Percentiles rank a stretch among this genome's conserved stretches.
Evolutionary conservation across 306 rosid species (phyloP).

Genomic region (Abrus precatorius): DNA sequence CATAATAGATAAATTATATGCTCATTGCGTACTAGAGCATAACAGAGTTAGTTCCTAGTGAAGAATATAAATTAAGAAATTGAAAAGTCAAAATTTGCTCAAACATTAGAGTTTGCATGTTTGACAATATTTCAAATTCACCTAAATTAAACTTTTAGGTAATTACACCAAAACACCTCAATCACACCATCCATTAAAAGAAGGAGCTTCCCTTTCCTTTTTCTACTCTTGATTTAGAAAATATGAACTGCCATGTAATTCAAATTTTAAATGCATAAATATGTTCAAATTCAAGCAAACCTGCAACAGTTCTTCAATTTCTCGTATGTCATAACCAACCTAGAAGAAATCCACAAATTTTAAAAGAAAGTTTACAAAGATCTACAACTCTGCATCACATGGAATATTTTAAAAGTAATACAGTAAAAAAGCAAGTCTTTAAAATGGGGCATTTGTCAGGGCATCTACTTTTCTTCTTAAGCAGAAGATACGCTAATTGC

Average conservation of each 20-base stretch:
- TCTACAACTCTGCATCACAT: too few relatives aligned
- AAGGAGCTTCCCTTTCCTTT: not conserved
- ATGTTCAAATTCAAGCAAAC: not conserved
- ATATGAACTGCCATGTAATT: too few relatives aligned
- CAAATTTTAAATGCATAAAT: too few relatives aligned
- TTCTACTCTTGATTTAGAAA: too few relatives aligned
- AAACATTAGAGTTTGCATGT: not conserved
- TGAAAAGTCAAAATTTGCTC: conserved; percentile 4
- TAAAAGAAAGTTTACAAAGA: too few relatives aligned
- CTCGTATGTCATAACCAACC: not conserved
- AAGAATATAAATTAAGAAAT: not conserved
- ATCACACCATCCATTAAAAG: not conserved
- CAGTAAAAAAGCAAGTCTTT: not conserved
- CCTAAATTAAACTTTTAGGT: not conserved
- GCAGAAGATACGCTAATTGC: not conserved
- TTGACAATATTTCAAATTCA: not conserved
- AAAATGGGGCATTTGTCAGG: not conserved
- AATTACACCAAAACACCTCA: not conserved
- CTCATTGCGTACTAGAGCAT: not conserved
- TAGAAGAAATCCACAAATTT: too few relatives aligned
- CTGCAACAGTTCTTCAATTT: not conserved
- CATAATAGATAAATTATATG: not conserved
- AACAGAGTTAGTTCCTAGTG: not conserved
- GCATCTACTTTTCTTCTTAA: not conserved
- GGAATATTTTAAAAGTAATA: not conserved